Conservation (phyloP, 73 alveolate species). For the Tetrahymena malaccensis region DNA sequence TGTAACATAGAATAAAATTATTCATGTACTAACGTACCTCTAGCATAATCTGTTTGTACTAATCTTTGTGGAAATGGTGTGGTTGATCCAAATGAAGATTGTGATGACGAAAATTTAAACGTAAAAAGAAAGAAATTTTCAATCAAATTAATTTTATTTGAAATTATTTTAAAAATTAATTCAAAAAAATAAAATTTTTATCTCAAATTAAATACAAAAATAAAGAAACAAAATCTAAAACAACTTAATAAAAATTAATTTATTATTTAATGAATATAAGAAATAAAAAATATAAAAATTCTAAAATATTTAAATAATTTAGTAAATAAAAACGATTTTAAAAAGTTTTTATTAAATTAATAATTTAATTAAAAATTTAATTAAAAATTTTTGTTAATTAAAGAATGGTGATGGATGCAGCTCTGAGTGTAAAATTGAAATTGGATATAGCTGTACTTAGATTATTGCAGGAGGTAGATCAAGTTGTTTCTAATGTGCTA, state of each 20-base stretch:
- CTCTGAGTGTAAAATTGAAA: not conserved
- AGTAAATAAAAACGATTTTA: too few species aligned
- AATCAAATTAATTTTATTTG: not conserved
- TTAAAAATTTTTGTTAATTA: not conserved
- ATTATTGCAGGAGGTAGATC: not conserved
- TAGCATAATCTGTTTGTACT: not conserved
- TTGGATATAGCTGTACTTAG: not conserved
- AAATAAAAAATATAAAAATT: too few species aligned
- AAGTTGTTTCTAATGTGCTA: not conserved
- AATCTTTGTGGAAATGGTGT: not conserved
- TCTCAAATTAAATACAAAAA: not conserved
- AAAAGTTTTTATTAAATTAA: too few species aligned
- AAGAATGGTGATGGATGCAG: not conserved
- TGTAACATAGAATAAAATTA: not conserved
- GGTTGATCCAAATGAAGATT: not conserved
- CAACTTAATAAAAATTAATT: too few species aligned
- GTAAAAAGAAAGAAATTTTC: not conserved
- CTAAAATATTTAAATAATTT: too few species aligned
- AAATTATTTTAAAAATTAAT: not conserved
- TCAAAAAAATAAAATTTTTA: not conserved
- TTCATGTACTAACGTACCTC: not conserved
- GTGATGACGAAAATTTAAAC: not conserved
- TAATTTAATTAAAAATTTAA: too few species aligned
- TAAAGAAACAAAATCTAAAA: too few species aligned
- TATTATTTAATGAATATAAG: too few species aligned